Evolutionary conservation across 345 rosid species (phyloP), one percentile per base, ranked within the genome.

Genomic region (Brassica incana): DNA sequence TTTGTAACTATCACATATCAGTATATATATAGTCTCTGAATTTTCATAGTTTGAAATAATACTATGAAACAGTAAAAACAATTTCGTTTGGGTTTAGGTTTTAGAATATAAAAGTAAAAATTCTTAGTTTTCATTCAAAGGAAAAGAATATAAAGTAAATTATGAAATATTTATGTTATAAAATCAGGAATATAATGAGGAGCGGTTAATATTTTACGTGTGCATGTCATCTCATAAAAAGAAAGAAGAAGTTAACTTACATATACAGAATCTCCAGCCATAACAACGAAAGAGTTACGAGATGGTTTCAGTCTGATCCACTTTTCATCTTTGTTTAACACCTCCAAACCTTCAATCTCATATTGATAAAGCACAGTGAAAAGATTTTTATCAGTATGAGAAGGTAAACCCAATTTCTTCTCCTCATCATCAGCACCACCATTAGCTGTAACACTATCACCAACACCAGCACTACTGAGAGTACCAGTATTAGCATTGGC

Each of bases 341-440:
- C 71, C n/a, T 84, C 84, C 30, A 87, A 78, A 5, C 93, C 91
- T 1, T 86, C 89, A 10, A 87, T 84, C 50, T 89, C 78, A 65
- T 87, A 85, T 70, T 87, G 93, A 38, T 72, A 66, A 73, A 89
- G 74, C 32, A 87, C 80, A 23, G 91, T 87, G 8, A 86, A 18
- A 45, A 89, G 67, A 73, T 85, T 89, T 71, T 86, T 89, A 70
- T 89, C 89, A 0, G 90, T 86, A 64, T 87, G 93, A 45, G 71
- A 16, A 12, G 18, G 59, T 7, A 86, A 43, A 14, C 90, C 88
- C 10, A 87, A 40, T 69, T 85, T 83, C 6, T 79, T 81, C 25
- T 85, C 87, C 1, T 67, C 73, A 63, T 7, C 69, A 6, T 74
- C 62, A 16, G 6, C 78, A 8, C 7, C 36, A 66, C 10, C 45